A percentile compares a stretch with the other conserved stretches of the same genome.
These are phyloP conservation scores for Helminthosporium solani DNA, from an alignment of 2,329 filamentous ascomycete genomes.

Conservation along the genomic window DNA sequence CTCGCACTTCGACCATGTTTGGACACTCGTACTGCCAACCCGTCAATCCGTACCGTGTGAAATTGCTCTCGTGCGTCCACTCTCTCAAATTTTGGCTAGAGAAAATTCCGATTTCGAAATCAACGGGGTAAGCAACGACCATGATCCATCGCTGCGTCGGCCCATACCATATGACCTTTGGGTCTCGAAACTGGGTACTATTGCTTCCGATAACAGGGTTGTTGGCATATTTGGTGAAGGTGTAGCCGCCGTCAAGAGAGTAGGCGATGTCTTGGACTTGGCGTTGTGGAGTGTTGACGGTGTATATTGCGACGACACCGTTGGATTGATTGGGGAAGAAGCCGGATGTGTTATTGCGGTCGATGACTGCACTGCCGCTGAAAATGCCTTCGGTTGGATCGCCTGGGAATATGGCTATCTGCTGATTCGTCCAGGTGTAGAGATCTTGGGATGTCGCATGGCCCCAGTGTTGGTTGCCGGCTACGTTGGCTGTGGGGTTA, in stretches of 20 bases:
- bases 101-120: constrained; percentile 62
- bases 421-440: constrained; percentile 65
- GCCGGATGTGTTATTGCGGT: constrained; percentile 64
- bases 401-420: constrained; percentile 61
- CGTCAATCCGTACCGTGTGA: constrained; percentile 54
- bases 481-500: constrained; percentile 52
- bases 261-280: constrained; percentile 64
- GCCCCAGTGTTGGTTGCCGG: constrained; percentile 66
- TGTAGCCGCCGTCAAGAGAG: constrained; percentile 62
- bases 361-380: constrained; percentile 59
- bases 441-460: constrained; percentile 64
- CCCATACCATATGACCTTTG: constrained; percentile 62
- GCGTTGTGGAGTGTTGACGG: constrained; percentile 45
- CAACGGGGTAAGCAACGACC: constrained; percentile 56
- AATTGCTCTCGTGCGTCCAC: constrained; percentile 62
- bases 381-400: constrained; percentile 57
- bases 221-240: constrained; percentile 58
- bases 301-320: constrained; percentile 64
- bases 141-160: constrained; percentile 56
- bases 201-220: constrained; percentile 63
- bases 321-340: constrained; percentile 63
- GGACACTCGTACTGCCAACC: constrained; percentile 65
- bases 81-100: constrained; percentile 59
- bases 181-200: constrained; percentile 62
- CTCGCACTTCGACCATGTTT: constrained; percentile 59